These are phyloP conservation scores for Trichomonas vaginalis DNA, from an alignment of 208 protist species.

Conservation along the genomic window DNA sequence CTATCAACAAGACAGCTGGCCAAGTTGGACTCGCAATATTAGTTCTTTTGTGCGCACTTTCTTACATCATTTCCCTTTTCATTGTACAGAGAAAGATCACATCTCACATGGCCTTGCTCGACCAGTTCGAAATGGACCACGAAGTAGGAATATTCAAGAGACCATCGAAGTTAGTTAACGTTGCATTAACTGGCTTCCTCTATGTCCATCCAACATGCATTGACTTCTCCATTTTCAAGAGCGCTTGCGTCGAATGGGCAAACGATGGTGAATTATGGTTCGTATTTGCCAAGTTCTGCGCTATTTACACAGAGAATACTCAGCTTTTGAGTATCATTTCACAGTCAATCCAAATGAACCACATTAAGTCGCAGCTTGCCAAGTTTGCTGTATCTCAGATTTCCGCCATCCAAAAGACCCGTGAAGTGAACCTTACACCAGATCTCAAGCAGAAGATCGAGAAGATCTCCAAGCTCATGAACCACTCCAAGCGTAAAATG, in stretches of 20 bases:
- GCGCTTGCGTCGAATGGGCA: neutral
- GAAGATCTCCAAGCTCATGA: neutral
- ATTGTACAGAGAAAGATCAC: too few relatives aligned
- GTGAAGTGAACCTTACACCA: neutral
- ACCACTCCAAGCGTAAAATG: neutral
- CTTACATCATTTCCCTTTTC: too few relatives aligned
- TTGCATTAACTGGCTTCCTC: neutral
- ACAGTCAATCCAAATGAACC: too few relatives aligned
- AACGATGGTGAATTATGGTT: neutral
- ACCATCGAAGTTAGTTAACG: neutral
- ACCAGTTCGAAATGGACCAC: too few relatives aligned
- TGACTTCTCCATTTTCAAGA: neutral
- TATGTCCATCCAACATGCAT: neutral
- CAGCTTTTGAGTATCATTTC: neutral
- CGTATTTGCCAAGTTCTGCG: neutral
- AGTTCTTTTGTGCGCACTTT: too few relatives aligned
- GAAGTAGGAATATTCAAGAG: too few relatives aligned
- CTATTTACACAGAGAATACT: neutral
- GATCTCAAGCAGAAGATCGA: neutral
- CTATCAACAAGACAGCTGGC: too few relatives aligned
- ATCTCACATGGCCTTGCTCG: too few relatives aligned
- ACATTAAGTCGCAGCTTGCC: too few relatives aligned
- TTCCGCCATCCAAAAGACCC: neutral
- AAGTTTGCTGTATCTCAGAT: neutral
- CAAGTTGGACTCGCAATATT: too few relatives aligned